Evolutionary conservation across 345 rosid genomes (phyloP).

Genomic region (Boechera divaricarpa): DNA sequence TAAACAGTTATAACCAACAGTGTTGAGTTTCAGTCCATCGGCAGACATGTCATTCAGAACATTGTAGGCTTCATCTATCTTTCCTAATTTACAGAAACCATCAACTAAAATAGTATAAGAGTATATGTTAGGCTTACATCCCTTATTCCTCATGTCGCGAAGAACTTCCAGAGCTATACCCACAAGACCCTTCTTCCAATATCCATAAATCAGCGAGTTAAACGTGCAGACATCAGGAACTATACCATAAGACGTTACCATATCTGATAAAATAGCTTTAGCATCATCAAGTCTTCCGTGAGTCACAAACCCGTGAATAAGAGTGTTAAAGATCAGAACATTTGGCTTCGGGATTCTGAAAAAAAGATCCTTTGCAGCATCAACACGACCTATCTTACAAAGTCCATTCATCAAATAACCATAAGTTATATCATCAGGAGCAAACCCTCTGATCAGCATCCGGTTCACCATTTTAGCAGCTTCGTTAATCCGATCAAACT

Average conservation of each 20-base stretch:
- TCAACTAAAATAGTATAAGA: slow-evolving; percentile 71
- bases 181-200: slow-evolving; percentile 68
- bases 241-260: slow-evolving; percentile 47
- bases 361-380: slow-evolving; percentile 74
- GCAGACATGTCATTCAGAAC: slow-evolving; percentile 60
- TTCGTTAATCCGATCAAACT: slow-evolving; percentile 65
- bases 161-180: slow-evolving; percentile 66
- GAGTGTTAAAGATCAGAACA: slow-evolving; percentile 64
- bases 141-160: slow-evolving; percentile 55
- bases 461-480: slow-evolving; percentile 75
- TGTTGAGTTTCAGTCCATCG: slow-evolving; percentile 64
- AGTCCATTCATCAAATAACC: slow-evolving; percentile 72
- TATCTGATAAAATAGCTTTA: slow-evolving; percentile 51
- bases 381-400: slow-evolving; percentile 64
- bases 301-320: slow-evolving; percentile 75
- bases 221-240: slow-evolving; percentile 68
- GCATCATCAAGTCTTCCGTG: slow-evolving; percentile 69
- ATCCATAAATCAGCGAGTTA: slow-evolving; percentile 68
- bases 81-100: slow-evolving; percentile 72
- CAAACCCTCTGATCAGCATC: slow-evolving; percentile 74
- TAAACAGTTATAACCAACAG: slow-evolving; percentile 75
- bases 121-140: slow-evolving; percentile 66
- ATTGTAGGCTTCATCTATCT: slow-evolving; percentile 55
- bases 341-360: slow-evolving; percentile 53
- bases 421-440: slow-evolving; percentile 69